Evolutionary conservation across 2,329 filamentous ascomycete genomes (phyloP).

Genomic region (Atkinsonella hypoxylon): DNA sequence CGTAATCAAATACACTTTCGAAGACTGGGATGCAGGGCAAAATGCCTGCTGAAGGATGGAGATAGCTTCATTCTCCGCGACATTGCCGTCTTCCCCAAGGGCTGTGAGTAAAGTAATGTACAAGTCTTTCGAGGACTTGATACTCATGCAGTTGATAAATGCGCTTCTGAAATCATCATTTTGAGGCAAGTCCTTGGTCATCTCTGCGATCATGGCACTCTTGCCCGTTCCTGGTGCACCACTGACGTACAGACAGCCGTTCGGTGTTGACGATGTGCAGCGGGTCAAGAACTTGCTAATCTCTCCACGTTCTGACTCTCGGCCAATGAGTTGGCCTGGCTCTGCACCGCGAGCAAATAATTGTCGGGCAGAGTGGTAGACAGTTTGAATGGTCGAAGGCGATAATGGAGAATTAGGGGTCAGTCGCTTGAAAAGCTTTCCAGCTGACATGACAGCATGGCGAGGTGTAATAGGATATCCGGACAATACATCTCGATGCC

Average conservation of each 20-base stretch:
- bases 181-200: constrained; percentile 48
- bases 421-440: constrained; percentile 62
- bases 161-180: constrained; percentile 50
- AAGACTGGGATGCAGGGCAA: constrained; percentile 43
- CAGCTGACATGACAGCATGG: constrained; percentile 68
- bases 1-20: constrained; percentile 64
- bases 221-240: constrained; percentile 95
- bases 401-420: constrained; percentile 67
- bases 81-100: constrained; percentile 43
- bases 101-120: constrained; percentile 70
- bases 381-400: constrained; percentile 55
- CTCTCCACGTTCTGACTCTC: constrained; percentile 56
- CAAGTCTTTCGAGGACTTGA: constrained; percentile 78
- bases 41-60: constrained; percentile 61
- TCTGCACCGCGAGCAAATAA: constrained; percentile 72
- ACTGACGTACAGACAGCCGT: constrained; percentile 86
- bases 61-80: constrained; percentile 55
- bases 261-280: constrained; percentile 45
- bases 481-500: constrained; percentile 67
- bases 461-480: constrained; percentile 67
- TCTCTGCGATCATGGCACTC: constrained; percentile 80
- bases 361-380: constrained; percentile 81
- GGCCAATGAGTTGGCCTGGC: constrained; percentile 64
- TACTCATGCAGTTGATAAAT: constrained; percentile 95
- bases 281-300: constrained; percentile 57